Evolutionary conservation across 345 rosid species (phyloP).

Genomic region (Gynandropsis gynandra): DNA sequence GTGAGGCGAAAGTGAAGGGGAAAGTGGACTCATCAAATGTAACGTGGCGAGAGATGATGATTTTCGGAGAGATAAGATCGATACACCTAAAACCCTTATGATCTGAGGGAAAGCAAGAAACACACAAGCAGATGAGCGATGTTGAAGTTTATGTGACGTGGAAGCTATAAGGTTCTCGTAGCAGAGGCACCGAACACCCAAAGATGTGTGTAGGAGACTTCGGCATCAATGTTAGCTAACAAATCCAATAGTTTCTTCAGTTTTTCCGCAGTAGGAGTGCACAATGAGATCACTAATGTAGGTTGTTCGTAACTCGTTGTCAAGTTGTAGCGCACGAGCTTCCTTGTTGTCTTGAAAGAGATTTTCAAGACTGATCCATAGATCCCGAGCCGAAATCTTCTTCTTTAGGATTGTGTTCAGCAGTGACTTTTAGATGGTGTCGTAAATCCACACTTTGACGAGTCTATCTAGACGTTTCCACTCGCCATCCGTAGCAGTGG

Average conservation of each 20-base stretch:
- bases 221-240: neutral
- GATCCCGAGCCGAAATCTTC: neutral
- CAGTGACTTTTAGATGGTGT: neutral
- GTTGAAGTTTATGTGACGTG: too few relatives aligned
- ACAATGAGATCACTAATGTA: neutral
- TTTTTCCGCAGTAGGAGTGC: neutral
- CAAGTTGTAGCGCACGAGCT: neutral
- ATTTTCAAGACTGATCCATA: neutral
- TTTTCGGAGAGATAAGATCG: too few relatives aligned
- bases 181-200: too few relatives aligned
- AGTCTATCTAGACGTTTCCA: neutral
- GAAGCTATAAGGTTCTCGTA: too few relatives aligned
- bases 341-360: neutral
- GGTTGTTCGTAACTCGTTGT: neutral
- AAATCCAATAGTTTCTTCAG: neutral
- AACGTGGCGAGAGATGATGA: too few relatives aligned
- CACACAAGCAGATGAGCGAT: too few relatives aligned
- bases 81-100: too few relatives aligned
- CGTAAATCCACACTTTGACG: neutral
- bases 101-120: too few relatives aligned
- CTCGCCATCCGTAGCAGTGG: accelerated
- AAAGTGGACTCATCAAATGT: too few relatives aligned
- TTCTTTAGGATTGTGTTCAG: neutral
- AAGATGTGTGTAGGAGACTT: too few relatives aligned
- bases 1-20: too few relatives aligned